A percentile compares a stretch with the other conserved stretches of the same genome.
phyloP scores from a whole-genome alignment of 306 rosid species.

The Vigna radiata region DNA sequence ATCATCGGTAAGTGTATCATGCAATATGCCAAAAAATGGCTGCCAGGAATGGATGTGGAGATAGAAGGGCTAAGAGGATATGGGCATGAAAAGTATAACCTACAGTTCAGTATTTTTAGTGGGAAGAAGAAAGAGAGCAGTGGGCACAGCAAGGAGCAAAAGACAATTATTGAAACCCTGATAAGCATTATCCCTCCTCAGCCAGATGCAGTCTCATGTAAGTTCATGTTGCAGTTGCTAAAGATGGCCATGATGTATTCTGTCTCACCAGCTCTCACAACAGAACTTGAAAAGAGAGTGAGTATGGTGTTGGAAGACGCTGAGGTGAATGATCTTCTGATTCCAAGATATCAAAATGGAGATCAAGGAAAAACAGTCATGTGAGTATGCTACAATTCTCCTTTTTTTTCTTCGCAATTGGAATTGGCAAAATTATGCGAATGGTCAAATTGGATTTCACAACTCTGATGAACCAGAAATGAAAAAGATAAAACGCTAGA shows the following conservation, averaged over 20 bases:
- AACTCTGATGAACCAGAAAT: slow-evolving; percentile 4
- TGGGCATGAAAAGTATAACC: slow-evolving; percentile 67
- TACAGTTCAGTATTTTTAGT: slow-evolving; percentile 65
- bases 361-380: slow-evolving; percentile 60
- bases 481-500: background rate
- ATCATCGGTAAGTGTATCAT: slow-evolving; percentile 74
- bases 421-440: slow-evolving; percentile 17
- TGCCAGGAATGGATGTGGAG: slow-evolving; percentile 70
- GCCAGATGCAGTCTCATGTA: slow-evolving; percentile 80
- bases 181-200: slow-evolving; percentile 84
- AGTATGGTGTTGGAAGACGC: slow-evolving; percentile 90
- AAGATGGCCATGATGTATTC: slow-evolving; percentile 88
- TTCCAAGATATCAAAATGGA: slow-evolving; percentile 73
- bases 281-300: slow-evolving; percentile 89
- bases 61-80: slow-evolving; percentile 76
- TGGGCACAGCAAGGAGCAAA: slow-evolving; percentile 71
- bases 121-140: slow-evolving; percentile 59
- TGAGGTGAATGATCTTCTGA: slow-evolving; percentile 78
- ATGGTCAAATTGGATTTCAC: slow-evolving; percentile 7
- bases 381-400: slow-evolving; percentile 58
- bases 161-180: slow-evolving; percentile 73
- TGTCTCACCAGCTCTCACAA: slow-evolving; percentile 76
- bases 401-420: background rate
- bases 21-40: slow-evolving; percentile 81
- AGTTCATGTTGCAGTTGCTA: slow-evolving; percentile 77